phyloP scores from a whole-genome alignment of 2,329 filamentous ascomycete genomes.

The Penicillium sp. region DNA sequence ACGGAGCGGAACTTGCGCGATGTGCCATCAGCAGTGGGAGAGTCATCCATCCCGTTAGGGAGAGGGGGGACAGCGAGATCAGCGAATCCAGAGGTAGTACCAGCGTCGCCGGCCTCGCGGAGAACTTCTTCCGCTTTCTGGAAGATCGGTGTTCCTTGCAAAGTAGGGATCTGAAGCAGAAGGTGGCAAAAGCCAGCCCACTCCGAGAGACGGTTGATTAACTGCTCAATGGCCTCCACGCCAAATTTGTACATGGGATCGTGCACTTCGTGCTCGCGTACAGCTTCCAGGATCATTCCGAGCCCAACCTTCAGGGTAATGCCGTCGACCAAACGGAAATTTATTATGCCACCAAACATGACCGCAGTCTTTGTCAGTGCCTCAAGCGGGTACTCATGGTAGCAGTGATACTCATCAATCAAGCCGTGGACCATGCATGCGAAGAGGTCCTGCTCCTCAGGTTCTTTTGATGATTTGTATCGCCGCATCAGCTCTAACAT shows the following conservation, averaged over 20 bases:
- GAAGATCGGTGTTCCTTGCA: constrained; percentile 82
- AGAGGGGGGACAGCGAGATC: constrained; percentile 44
- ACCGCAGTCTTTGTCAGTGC: constrained; percentile 94
- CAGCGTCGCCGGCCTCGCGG: constrained; percentile 57
- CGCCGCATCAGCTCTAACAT: constrained; percentile 80
- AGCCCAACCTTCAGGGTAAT: constrained; percentile 91
- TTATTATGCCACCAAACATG: constrained; percentile 93
- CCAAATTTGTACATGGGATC: constrained; percentile 98
- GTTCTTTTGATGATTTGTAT: constrained; percentile 83
- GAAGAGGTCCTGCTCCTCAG: constrained; percentile 88
- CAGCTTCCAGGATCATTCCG: constrained; percentile 95
- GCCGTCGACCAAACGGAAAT: constrained; percentile 84
- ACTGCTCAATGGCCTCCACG: constrained; percentile 86
- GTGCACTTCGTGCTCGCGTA: constrained; percentile 77
- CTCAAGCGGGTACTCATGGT: constrained; percentile 92
- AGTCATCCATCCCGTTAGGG: constrained; percentile 70
- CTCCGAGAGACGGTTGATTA: constrained; percentile 77
- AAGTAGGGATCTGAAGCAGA: constrained; percentile 73
- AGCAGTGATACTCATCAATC: constrained; percentile 96
- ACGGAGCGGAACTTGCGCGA: constrained; percentile 75
- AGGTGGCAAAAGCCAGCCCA: constrained; percentile 95
- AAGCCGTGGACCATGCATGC: constrained; percentile 98
- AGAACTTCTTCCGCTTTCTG: constrained; percentile 79
- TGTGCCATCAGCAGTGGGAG: constrained; percentile 57
- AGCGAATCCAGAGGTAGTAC: constrained; percentile 28